Conservation (phyloP, 768 basidiomycete genomes). For the Trametes cingulata region DNA sequence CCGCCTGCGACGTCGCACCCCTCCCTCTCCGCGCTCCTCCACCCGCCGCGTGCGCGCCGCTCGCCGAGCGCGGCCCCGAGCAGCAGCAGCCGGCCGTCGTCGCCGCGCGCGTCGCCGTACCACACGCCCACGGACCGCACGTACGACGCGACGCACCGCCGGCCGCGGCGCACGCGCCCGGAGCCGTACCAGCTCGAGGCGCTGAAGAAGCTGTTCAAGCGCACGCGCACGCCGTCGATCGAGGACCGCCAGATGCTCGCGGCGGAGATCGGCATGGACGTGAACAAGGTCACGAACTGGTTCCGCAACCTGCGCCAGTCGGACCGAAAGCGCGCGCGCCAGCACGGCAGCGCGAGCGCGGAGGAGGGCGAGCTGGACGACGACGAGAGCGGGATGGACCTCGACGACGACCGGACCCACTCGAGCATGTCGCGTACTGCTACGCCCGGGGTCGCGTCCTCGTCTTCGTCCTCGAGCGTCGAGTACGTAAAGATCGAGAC, state of each 20-base stretch:
- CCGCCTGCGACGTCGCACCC: slow-evolving; percentile 51
- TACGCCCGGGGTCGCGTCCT: slow-evolving; percentile 22
- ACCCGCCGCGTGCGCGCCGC: slow-evolving; percentile 37
- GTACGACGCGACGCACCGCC: slow-evolving; percentile 26
- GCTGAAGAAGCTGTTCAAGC: slow-evolving; percentile 66
- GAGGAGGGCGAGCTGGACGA: slow-evolving; percentile 46
- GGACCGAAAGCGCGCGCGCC: slow-evolving; percentile 65
- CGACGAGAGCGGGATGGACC: slow-evolving; percentile 38
- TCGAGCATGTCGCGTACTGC: slow-evolving; percentile 26
- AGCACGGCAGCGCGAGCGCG: slow-evolving; percentile 39
- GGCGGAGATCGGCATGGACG: slow-evolving; percentile 80
- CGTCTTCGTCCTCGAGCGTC: slow-evolving; percentile 12
- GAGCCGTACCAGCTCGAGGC: slow-evolving; percentile 78
- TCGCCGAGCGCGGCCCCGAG: slow-evolving; percentile 35
- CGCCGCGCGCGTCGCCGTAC: slow-evolving; percentile 31
- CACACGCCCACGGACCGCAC: slow-evolving; percentile 17
- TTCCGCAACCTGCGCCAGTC: slow-evolving; percentile 84
- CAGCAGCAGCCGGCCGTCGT: slow-evolving; percentile 27
- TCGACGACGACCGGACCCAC: slow-evolving; percentile 36
- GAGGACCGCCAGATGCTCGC: slow-evolving; percentile 77
- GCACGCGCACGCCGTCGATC: slow-evolving; percentile 73
- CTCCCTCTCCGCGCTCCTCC: slow-evolving; percentile 41
- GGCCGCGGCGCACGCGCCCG: slow-evolving; percentile 73
- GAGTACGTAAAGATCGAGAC: slow-evolving; percentile 26
- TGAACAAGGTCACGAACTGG: slow-evolving; percentile 87